Conservation (phyloP, 2,329 filamentous ascomycete species). For the Cercospora citrullina region DNA sequence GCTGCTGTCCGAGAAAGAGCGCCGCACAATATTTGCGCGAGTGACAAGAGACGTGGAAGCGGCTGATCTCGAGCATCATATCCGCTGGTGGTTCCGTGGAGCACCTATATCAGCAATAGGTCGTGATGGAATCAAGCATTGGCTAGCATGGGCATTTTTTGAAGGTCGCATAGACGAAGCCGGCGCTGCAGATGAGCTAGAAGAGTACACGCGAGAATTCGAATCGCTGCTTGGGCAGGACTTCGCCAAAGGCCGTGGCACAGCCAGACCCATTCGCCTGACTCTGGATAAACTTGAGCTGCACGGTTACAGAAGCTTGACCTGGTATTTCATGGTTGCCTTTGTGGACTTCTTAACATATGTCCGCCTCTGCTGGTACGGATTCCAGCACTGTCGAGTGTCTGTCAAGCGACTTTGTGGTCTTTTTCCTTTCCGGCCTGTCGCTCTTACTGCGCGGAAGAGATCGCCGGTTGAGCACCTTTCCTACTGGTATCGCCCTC, state of each 20-base stretch:
- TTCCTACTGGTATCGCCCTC: slow-evolving; percentile 63
- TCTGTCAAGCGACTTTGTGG: slow-evolving; percentile 26
- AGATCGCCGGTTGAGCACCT: slow-evolving; percentile 54
- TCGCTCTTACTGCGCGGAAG: slow-evolving; percentile 49
- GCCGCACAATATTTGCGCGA: slow-evolving; percentile 57
- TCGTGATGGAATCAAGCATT: slow-evolving; percentile 65
- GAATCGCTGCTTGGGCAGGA: slow-evolving; percentile 52
- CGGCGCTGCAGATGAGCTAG: slow-evolving; percentile 56
- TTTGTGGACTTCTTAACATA: slow-evolving; percentile 22
- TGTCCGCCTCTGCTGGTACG: slow-evolving; percentile 39
- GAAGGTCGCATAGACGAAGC: slow-evolving; percentile 61
- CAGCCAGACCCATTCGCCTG: slow-evolving; percentile 58
- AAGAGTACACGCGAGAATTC: slow-evolving; percentile 55
- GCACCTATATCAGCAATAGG: slow-evolving; percentile 59
- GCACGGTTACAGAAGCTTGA: slow-evolving; percentile 42
- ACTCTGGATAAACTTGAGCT: slow-evolving; percentile 62
- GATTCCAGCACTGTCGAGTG: slow-evolving; percentile 57
- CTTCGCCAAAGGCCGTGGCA: slow-evolving; percentile 57
- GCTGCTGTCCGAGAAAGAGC: slow-evolving; percentile 47
- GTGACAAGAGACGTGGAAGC: slow-evolving; percentile 55
- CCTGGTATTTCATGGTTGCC: slow-evolving; percentile 22
- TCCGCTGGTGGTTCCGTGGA: slow-evolving; percentile 65
- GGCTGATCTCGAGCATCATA: slow-evolving; percentile 54
- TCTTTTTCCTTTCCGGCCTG: slow-evolving; percentile 57
- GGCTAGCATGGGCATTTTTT: slow-evolving; percentile 66